Evolutionary conservation across 2,329 filamentous ascomycete genomes (phyloP), one percentile per base, ranked within the genome.

Genomic region (Apiospora marii): DNA sequence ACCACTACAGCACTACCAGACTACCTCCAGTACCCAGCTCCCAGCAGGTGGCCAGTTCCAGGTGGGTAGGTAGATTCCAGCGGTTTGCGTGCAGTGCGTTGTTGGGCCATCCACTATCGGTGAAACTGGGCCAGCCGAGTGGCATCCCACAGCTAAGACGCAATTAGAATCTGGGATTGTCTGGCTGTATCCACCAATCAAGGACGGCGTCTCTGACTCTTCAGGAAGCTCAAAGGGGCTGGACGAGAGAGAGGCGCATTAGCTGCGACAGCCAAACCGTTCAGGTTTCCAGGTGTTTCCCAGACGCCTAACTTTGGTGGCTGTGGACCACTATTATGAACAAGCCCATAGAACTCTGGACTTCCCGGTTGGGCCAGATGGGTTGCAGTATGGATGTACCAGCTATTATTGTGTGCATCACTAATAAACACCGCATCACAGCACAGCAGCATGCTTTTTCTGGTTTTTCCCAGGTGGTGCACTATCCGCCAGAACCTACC

Each of bases 61-160:
- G 58, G 58, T 64, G 58, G 58, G 58, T 41, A 64, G 19, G 53
- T 7, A 41, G 22, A 64, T 64, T 64, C 19, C 19, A 61, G 53
- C 53, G 22, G 53, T 61, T 37, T 61, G 53, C 53, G 37, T 61
- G 53, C 53, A 37, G 22, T 64, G 58, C 34, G 58, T 41, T 41
- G 58, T 64, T 64, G 58, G 58, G 71, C 48, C 68, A 72, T 67
- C 71, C 71, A 70, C 71, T 70, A 53, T 64, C 71, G 67, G 71
- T 72, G 71, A 70, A 51, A 72, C 68, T 72, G 67, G 68, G 53
- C 68, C 46, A 30, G 68, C 68, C 46, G 48, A 70, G 27, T 72
- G 68, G 70, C 73, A 70, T 71, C 72, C 44, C 43, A 72, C n/a
- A 30, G 27, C 64, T 51, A 49, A 71, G 46, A 70, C 30, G 53